phyloP scores from a whole-genome alignment of 1,284 basidiomycete species.

The Tranzscheliella williamsii region DNA sequence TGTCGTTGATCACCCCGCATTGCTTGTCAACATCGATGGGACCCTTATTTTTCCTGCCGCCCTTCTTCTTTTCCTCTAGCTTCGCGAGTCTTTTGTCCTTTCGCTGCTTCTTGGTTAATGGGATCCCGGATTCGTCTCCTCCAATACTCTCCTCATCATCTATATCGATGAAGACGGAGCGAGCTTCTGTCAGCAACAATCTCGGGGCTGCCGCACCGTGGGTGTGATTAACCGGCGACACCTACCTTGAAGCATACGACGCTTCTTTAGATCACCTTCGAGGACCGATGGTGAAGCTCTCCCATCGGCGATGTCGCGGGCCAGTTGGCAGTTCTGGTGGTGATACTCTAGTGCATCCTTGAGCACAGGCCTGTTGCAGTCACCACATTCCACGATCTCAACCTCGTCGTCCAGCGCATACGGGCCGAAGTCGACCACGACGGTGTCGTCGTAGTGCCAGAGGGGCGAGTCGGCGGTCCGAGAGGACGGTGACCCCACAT shows the following conservation, averaged over 20 bases:
- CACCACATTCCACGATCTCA: conserved; percentile 44
- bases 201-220: not conserved
- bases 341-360: conserved; percentile 45
- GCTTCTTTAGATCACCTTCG: conserved; percentile 36
- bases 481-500: conserved; percentile 14
- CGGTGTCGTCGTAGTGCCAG: conserved; percentile 52
- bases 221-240: not conserved
- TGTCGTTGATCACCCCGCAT: conserved; percentile 97
- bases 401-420: conserved; percentile 52
- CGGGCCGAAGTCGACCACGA: conserved; percentile 57
- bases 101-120: conserved; percentile 28
- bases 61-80: conserved; percentile 34
- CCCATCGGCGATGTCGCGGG: conserved; percentile 43
- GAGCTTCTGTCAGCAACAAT: not conserved
- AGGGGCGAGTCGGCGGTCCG: conserved; percentile 21
- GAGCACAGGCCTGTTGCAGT: conserved; percentile 50
- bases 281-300: conserved; percentile 44
- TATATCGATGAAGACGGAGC: not conserved
- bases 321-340: conserved; percentile 47
- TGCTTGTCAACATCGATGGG: conserved; percentile 79
- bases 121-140: conserved; percentile 10
- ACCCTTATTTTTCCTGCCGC: conserved; percentile 42
- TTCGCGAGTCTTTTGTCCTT: conserved; percentile 19
- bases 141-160: conserved; percentile 31
- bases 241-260: conserved; percentile 39